Conservation (phyloP, 768 basidiomycete genomes). For the Coprinellus micaceus region DNA sequence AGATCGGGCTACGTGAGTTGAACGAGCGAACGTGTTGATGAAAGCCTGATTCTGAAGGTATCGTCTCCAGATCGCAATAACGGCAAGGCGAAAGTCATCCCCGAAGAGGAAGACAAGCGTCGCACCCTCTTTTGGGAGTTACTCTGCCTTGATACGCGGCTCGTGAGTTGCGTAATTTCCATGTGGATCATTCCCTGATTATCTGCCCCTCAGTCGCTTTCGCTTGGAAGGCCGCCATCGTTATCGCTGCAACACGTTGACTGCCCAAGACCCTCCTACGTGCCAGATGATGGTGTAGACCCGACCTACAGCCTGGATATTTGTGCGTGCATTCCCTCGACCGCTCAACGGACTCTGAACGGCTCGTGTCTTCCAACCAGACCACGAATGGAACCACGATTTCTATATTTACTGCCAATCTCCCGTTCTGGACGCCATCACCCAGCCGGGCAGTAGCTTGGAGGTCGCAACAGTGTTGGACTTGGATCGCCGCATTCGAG, state of each 20-base stretch:
- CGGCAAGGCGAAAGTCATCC: conserved; percentile 61
- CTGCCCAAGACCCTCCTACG: conserved; percentile 46
- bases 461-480: conserved; percentile 50
- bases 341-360: conserved; percentile 6
- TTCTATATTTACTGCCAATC: conserved; percentile 58
- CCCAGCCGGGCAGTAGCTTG: conserved; percentile 39
- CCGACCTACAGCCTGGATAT: conserved; percentile 37
- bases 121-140: conserved; percentile 70
- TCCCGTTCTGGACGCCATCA: conserved; percentile 56
- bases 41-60: conserved; percentile 3
- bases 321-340: conserved; percentile 27
- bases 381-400: conserved; percentile 69
- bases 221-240: conserved; percentile 66
- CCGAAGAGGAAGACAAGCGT: conserved; percentile 67
- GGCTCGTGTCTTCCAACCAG: conserved; percentile 26
- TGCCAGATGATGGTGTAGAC: conserved; percentile 35
- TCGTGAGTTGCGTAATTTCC: conserved; percentile 34
- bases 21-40: neutral
- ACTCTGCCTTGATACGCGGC: conserved; percentile 59
- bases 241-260: conserved; percentile 60
- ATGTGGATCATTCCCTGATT: neutral
- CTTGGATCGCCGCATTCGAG: conserved; percentile 58
- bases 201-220: conserved; percentile 42
- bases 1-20: conserved; percentile 59
- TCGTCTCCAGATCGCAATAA: conserved; percentile 54